Evolutionary conservation across 2,329 filamentous ascomycete species (phyloP).

Genomic region (Cladophialophora exuberans): DNA sequence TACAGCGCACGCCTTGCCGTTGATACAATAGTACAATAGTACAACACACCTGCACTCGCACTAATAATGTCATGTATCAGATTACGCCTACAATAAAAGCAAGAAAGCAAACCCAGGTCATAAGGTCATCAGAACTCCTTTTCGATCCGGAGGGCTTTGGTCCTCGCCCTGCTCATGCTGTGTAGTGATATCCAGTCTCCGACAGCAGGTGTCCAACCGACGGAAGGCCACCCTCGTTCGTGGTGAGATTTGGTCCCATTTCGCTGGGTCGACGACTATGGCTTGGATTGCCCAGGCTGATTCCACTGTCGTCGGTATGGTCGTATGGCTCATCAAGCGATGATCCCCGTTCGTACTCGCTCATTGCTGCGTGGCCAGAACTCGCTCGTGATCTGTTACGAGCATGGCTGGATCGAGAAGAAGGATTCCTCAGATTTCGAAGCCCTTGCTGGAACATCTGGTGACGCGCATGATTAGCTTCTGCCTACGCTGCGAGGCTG

Average conservation of each 20-base stretch:
- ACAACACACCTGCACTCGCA: constrained; percentile 1
- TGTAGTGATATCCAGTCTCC: constrained; percentile 21
- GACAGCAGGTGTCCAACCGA: constrained; percentile 20
- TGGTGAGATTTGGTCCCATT: constrained; percentile 1
- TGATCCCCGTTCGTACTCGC: constrained; percentile 19
- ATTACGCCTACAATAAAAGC: neutral
- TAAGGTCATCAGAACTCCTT: constrained; percentile 9
- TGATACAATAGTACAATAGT: constrained; percentile 6
- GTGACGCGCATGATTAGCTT: neutral
- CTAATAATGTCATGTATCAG: neutral
- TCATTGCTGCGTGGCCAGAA: constrained; percentile 21
- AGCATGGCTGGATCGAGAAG: constrained; percentile 17
- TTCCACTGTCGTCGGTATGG: constrained; percentile 34
- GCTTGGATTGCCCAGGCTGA: constrained; percentile 20
- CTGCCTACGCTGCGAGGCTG: neutral
- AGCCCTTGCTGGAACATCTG: constrained; percentile 70
- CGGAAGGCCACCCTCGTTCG: constrained; percentile 22
- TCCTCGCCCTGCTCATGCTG: constrained; percentile 5
- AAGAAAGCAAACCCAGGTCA: constrained; percentile 5
- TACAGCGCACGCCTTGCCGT: too few relatives aligned
- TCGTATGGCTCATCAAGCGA: constrained; percentile 18
- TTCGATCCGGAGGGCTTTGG: neutral
- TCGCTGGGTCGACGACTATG: constrained; percentile 29
- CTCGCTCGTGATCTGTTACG: constrained; percentile 25
- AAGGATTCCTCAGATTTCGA: constrained; percentile 50